These are phyloP conservation scores for Penicillium malachiteum DNA, from an alignment of 495 filamentous ascomycete species.

Conservation along the genomic window DNA sequence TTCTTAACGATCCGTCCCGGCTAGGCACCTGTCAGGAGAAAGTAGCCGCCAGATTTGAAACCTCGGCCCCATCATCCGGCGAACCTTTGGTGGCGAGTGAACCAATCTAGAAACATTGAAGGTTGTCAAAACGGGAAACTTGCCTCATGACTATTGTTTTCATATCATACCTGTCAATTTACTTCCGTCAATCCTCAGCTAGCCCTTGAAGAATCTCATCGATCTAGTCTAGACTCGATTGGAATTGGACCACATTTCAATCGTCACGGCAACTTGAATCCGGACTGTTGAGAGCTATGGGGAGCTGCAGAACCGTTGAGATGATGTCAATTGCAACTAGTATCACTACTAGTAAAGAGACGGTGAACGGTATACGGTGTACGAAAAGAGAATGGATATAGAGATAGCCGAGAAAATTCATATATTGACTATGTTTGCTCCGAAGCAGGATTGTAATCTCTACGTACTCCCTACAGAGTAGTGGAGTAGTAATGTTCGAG, in stretches of 20 bases:
- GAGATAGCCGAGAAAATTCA: not conserved
- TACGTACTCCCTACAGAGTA: not conserved
- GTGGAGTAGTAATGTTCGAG: slow-evolving; percentile 50
- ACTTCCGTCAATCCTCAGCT: not conserved
- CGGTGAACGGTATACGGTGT: not conserved
- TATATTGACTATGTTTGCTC: slow-evolving; percentile 15
- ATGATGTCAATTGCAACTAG: not conserved
- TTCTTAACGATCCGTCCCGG: slow-evolving; percentile 6
- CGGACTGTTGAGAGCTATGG: not conserved
- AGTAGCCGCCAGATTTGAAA: not conserved
- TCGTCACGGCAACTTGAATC: not conserved
- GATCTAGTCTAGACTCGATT: slow-evolving; percentile 1
- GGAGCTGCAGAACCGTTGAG: slow-evolving; percentile 5
- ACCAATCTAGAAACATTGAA: not conserved
- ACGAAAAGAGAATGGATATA: not conserved
- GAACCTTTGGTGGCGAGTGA: not conserved
- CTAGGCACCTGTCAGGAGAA: slow-evolving; percentile 2
- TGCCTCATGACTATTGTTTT: slow-evolving; percentile 4
- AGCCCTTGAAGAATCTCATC: not conserved
- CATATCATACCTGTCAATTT: not conserved
- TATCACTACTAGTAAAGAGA: not conserved
- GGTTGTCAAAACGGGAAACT: slow-evolving; percentile 2
- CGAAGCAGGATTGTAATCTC: not conserved
- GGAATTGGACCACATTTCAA: not conserved
- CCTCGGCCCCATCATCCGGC: not conserved